These are phyloP conservation scores for Gorgonomyces haynaldii DNA, from an alignment of 192 early-diverging fungal species.

Conservation along the genomic window DNA sequence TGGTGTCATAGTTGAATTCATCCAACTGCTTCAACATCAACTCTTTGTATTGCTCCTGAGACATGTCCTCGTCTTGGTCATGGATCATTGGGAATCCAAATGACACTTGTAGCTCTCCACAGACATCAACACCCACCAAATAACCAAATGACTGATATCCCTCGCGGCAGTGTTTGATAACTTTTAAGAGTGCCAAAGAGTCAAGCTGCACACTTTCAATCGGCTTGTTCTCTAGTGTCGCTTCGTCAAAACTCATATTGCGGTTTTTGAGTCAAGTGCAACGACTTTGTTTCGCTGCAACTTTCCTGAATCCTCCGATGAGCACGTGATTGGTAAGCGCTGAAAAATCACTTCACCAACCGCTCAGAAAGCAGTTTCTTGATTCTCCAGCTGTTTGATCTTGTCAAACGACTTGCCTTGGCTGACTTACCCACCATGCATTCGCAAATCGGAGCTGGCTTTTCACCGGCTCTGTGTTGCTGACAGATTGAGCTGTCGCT, in stretches of 20 bases:
- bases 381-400: too few relatives aligned
- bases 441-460: too few relatives aligned
- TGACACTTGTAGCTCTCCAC: constrained; percentile 84
- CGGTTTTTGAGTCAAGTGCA: too few relatives aligned
- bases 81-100: constrained; percentile 79
- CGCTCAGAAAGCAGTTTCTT: too few relatives aligned
- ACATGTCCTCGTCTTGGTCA: constrained; percentile 22
- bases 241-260: background rate
- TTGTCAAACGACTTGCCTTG: too few relatives aligned
- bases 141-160: constrained; percentile 73
- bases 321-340: too few relatives aligned
- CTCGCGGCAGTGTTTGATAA: constrained; percentile 89
- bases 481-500: too few relatives aligned
- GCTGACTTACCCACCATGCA: too few relatives aligned
- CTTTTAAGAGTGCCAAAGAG: constrained; percentile 73
- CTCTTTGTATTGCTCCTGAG: constrained; percentile 61
- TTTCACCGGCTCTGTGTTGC: too few relatives aligned
- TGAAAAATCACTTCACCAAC: too few relatives aligned
- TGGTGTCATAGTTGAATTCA: constrained; percentile 89
- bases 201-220: constrained; percentile 29
- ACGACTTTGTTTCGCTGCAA: too few relatives aligned
- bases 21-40: constrained; percentile 89
- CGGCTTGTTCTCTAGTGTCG: constrained; percentile 4
- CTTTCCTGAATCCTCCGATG: too few relatives aligned
- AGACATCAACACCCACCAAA: constrained; percentile 86